Conservation (phyloP, 768 basidiomycete species). For the Auriculariales sp. region DNA sequence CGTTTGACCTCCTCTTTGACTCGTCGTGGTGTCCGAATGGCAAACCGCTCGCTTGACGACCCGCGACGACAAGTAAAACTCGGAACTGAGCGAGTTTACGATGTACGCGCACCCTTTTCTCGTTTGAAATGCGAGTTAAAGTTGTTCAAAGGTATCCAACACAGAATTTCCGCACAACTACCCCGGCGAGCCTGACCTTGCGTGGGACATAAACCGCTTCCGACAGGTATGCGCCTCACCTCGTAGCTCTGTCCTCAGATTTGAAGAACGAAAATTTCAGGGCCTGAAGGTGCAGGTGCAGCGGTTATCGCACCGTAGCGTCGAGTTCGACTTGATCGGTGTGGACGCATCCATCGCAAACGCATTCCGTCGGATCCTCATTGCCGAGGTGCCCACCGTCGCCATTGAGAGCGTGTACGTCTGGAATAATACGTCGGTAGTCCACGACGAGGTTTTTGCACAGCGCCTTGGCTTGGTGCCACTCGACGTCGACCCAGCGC, state of each 20-base stretch:
- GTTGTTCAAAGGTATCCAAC: conserved; percentile 53
- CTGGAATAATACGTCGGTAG: conserved; percentile 88
- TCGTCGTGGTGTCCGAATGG: no score
- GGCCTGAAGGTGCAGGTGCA: conserved; percentile 60
- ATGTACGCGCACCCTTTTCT: conserved; percentile 8
- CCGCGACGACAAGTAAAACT: conserved; percentile 49
- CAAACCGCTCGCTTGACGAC: conserved; percentile 14
- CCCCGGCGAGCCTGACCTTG: conserved; percentile 69
- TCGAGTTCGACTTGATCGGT: conserved; percentile 92
- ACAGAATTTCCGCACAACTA: conserved; percentile 86
- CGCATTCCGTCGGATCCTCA: conserved; percentile 80
- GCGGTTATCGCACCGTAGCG: conserved; percentile 63
- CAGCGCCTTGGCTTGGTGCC: conserved; percentile 90
- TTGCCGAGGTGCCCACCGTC: conserved; percentile 89
- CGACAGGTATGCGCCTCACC: conserved; percentile 40
- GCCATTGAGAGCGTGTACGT: conserved; percentile 84
- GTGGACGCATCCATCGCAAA: conserved; percentile 95
- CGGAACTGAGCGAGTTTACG: conserved; percentile 50
- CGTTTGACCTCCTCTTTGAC: no score
- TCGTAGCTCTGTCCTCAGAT: background rate
- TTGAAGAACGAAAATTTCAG: conserved; percentile 30
- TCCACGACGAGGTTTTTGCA: conserved; percentile 86
- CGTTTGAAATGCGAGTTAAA: background rate
- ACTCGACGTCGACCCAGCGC: conserved; percentile 67
- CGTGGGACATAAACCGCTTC: conserved; percentile 69